phyloP scores from a whole-genome alignment of 345 rosid species.

The Murraya koenigii region DNA sequence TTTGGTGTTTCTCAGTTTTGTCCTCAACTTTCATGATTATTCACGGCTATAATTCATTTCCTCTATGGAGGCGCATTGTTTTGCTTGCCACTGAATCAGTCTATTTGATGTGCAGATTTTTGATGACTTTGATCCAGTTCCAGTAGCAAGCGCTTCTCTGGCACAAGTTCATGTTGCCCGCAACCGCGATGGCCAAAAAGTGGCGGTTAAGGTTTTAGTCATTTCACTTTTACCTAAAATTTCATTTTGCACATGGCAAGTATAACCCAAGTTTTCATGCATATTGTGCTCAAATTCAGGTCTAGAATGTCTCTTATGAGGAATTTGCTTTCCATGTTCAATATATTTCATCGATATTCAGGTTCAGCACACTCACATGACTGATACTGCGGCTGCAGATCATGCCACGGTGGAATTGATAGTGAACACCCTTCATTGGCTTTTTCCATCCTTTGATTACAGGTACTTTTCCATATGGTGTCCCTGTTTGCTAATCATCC shows the following conservation, averaged over 20 bases:
- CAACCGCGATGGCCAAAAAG: constrained; percentile 66
- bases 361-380: constrained; percentile 96
- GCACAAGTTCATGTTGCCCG: constrained; percentile 99
- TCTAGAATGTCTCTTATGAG: constrained; percentile 2
- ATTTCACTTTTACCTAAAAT: constrained; percentile 18
- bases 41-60: not conserved
- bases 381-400: constrained; percentile 90
- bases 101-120: constrained; percentile 48
- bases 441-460: constrained; percentile 92
- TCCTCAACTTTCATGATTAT: not conserved
- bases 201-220: constrained; percentile 84
- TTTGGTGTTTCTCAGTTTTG: not conserved
- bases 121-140: constrained; percentile 80
- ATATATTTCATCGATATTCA: constrained; percentile 32
- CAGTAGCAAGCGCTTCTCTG: constrained; percentile 96
- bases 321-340: constrained; percentile 9
- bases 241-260: not conserved
- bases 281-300: not conserved
- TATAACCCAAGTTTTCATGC: constrained; percentile 11
- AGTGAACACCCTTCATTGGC: constrained; percentile 74
- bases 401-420: constrained; percentile 73
- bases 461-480: constrained; percentile 42
- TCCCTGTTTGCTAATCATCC: not conserved
- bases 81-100: not conserved
- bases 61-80: not conserved